phyloP scores from a whole-genome alignment of 2,329 filamentous ascomycete genomes.

The Myriosclerotinia curreyana region DNA sequence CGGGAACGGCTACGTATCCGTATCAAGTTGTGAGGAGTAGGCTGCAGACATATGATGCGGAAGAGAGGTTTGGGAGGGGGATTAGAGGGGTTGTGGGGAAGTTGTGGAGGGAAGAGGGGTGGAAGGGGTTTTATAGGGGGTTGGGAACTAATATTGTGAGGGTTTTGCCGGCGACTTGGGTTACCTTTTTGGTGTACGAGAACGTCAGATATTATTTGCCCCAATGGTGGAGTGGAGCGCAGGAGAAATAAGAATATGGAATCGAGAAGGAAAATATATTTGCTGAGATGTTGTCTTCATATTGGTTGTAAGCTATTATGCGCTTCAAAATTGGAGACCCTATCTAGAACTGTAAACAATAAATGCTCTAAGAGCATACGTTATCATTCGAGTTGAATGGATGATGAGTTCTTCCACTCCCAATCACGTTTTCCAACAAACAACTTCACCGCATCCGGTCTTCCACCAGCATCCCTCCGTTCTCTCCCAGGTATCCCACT shows the following conservation, averaged over 20 bases:
- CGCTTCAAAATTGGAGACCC: background rate
- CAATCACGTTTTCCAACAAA: constrained; percentile 19
- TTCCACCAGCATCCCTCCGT: constrained; percentile 20
- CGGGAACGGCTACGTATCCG: constrained; percentile 87
- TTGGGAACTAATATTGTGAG: constrained; percentile 84
- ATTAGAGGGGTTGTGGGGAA: constrained; percentile 66
- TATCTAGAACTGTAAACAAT: background rate
- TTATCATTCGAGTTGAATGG: background rate
- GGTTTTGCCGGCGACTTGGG: constrained; percentile 91
- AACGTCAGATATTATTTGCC: constrained; percentile 76
- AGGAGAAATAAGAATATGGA: background rate
- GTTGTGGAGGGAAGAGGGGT: constrained; percentile 76
- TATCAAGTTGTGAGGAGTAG: constrained; percentile 89
- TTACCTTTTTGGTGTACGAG: constrained; percentile 96
- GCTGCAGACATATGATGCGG: constrained; percentile 84
- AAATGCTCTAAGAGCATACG: background rate
- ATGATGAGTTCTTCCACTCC: background rate
- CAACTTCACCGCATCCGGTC: constrained; percentile 18
- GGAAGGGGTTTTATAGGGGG: constrained; percentile 86
- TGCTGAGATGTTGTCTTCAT: background rate
- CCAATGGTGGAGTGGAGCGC: constrained; percentile 26
- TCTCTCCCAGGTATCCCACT: constrained; percentile 18
- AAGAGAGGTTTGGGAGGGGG: constrained; percentile 68
- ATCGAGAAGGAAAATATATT: too few relatives aligned
- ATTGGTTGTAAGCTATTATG: background rate